Base-by-base conservation (phyloP, 192 early-diverging fungal species). In the Coemansia sp. region DNA sequence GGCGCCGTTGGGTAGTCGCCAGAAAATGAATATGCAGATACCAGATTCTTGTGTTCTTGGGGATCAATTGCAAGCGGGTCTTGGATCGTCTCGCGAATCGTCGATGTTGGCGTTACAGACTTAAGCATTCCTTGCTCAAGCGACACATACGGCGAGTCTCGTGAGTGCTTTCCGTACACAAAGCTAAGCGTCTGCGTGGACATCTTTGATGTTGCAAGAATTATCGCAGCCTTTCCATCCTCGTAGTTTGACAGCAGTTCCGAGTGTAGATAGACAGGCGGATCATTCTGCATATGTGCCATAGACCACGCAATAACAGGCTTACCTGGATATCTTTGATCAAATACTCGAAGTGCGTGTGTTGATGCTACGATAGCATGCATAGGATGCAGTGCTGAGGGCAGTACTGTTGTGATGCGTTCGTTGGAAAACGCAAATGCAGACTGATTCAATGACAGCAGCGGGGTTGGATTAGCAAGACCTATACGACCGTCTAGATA, bases 341-440 rank as follows among this genome's bases (percentile, higher is more conserved):
- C 79, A 50, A 70, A 73, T n/a, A 82, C 62, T 6, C 79, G 70
- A 23, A 82, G 61, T 5, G 52, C 65, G 37, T 68, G 79, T 4
- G 74, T 74, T 43, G 79, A 76, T 12, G 79, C 79, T 0, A 65
- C 79, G 2, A 74, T 47, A 2, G 74, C 79, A 12, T 82, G 79
- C 61, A 76, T 65, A 32, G 79, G 74, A 32, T 82, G 74, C 38
- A 74, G 37, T 5, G 70, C 68, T 18, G 74, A 82, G 7, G 71
- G 64, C 23, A 44, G 61, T 8, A 59, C 63, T 2, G 79, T 74
- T 10, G 79, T 82, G 41, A 82, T 54, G 11, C 58, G 16, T 61
- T 82, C 79, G 57, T 52, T 52, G 0, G 8, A 12, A 10, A 23
- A 44, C 5, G 68, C 74, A 68, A 64, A 73, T 5, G 65, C 53